phyloP scores from a whole-genome alignment of 257 asterid genomes.

The Paraleonurus japonicus region DNA sequence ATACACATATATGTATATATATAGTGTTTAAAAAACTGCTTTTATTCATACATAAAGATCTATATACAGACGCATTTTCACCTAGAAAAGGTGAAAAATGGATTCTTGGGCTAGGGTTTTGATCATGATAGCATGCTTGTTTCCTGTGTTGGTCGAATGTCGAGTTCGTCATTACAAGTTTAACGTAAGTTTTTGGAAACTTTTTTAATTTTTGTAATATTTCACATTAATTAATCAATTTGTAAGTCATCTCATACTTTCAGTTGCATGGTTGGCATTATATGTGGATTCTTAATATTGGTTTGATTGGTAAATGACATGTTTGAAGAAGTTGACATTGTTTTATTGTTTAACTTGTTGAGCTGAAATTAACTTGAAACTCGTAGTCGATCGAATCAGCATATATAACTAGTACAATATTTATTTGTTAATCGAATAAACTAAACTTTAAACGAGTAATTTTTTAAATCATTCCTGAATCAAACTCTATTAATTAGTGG shows the following conservation, averaged over 20 bases:
- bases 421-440: too few relatives aligned
- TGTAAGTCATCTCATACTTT: not conserved
- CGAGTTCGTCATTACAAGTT: constrained; percentile 57
- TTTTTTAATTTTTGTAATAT: not conserved
- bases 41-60: not conserved
- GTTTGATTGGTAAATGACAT: not conserved
- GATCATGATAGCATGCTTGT: constrained; percentile 38
- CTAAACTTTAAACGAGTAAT: too few relatives aligned
- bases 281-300: not conserved
- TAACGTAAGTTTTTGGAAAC: constrained; percentile 31
- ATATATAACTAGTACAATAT: too few relatives aligned
- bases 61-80: not conserved
- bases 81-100: constrained; percentile 26
- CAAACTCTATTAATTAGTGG: too few relatives aligned
- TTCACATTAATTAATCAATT: not conserved
- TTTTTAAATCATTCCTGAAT: too few relatives aligned
- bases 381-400: not conserved
- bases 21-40: not conserved
- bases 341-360: not conserved
- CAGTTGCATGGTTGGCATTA: not conserved
- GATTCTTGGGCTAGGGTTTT: constrained; percentile 32
- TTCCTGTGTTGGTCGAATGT: constrained; percentile 41
- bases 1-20: not conserved
- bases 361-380: not conserved
- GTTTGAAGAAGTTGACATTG: not conserved